Percentiles rank a stretch among this genome's conserved stretches.
Evolutionary conservation across 1,284 basidiomycete species (phyloP).

Genomic region (Schizophyllum amplum): DNA sequence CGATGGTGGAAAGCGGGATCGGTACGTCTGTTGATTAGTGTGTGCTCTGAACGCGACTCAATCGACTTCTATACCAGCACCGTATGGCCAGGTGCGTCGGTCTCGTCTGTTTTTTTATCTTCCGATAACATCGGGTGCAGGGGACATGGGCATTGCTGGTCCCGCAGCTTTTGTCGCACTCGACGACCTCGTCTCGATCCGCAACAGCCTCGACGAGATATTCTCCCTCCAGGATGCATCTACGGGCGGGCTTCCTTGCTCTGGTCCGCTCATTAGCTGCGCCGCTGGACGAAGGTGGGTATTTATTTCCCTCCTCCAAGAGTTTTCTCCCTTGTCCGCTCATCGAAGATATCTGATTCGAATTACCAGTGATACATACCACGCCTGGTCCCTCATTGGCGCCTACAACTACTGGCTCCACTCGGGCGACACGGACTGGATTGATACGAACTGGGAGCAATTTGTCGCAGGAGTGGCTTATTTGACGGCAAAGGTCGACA

Average conservation of each 20-base stretch:
- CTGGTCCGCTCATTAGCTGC: constrained; percentile 17
- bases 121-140: constrained; percentile 15
- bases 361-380: constrained; percentile 26
- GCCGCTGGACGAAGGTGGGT: neutral
- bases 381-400: constrained; percentile 39
- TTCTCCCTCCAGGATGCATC: constrained; percentile 18
- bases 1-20: constrained; percentile 54
- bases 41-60: neutral
- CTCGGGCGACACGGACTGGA: constrained; percentile 37
- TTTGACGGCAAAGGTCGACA: constrained; percentile 35
- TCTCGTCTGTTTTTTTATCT: neutral
- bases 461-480: constrained; percentile 41
- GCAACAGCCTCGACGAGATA: constrained; percentile 26
- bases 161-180: constrained; percentile 55
- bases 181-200: constrained; percentile 45
- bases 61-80: constrained; percentile 25
- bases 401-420: constrained; percentile 37
- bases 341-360: neutral
- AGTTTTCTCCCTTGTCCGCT: neutral
- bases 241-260: constrained; percentile 24
- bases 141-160: constrained; percentile 58
- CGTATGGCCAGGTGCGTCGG: constrained; percentile 42
- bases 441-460: constrained; percentile 38
- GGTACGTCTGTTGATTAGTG: constrained; percentile 23
- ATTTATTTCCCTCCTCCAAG: neutral